These are phyloP conservation scores for Skeletonema tropicum DNA, from an alignment of 108 stramenopile genomes.

Conservation along the genomic window DNA sequence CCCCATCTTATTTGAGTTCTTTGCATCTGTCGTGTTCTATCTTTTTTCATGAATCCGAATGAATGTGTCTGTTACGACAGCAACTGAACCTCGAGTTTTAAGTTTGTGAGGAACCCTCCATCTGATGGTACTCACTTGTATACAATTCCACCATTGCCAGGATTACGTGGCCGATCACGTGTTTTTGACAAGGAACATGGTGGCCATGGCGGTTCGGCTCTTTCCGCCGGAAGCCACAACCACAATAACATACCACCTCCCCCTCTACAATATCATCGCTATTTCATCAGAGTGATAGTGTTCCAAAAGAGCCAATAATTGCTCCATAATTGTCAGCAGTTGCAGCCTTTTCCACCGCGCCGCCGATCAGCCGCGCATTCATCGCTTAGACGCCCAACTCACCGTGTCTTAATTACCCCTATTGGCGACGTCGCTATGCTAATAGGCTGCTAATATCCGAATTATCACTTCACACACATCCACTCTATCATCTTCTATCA, in stretches of 20 bases:
- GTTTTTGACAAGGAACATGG: too few species aligned
- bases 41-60: too few species aligned
- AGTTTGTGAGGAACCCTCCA: too few species aligned
- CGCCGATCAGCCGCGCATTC: conserved; percentile 6
- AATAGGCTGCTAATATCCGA: background rate
- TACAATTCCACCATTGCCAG: too few species aligned
- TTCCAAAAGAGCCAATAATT: background rate
- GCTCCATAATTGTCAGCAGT: background rate
- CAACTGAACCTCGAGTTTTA: too few species aligned
- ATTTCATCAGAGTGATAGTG: background rate
- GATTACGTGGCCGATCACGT: too few species aligned
- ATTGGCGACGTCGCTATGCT: background rate
- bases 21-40: too few species aligned
- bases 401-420: background rate
- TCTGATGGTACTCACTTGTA: too few species aligned
- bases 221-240: background rate
- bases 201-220: too few species aligned
- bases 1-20: too few species aligned
- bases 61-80: too few species aligned
- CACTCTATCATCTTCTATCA: conserved; percentile 5
- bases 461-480: conserved; percentile 12
- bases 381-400: background rate
- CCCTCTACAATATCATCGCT: background rate
- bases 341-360: conserved; percentile 6
- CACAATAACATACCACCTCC: background rate